Evolutionary conservation across 345 rosid genomes (phyloP).

Genomic region (Eutrema yunnanense): DNA sequence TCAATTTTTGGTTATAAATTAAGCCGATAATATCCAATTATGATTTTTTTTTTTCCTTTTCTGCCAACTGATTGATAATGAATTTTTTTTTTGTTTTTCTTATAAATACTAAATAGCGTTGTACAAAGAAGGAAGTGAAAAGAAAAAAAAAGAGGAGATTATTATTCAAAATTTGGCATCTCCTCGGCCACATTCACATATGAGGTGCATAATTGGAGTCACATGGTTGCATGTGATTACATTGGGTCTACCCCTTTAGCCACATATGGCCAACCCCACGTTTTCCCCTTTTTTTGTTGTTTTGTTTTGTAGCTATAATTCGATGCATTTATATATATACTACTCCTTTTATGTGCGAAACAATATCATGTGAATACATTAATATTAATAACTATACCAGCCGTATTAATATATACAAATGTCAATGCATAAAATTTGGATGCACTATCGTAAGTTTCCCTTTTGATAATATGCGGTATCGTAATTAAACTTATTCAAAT

Average conservation of each 20-base stretch:
- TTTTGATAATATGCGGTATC: too few species aligned
- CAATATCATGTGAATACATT: slow-evolving; percentile 1
- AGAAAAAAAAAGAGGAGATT: not conserved
- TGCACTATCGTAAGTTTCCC: not conserved
- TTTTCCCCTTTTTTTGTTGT: slow-evolving; percentile 5
- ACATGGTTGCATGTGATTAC: slow-evolving; percentile 34
- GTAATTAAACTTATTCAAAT: too few species aligned
- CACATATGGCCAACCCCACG: slow-evolving; percentile 34
- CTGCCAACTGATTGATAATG: not conserved
- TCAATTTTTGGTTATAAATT: not conserved
- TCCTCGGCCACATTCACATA: slow-evolving; percentile 24
- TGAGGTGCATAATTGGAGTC: slow-evolving; percentile 34
- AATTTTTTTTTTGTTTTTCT: not conserved
- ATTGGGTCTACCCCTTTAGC: slow-evolving; percentile 30
- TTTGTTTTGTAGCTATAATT: slow-evolving; percentile 27
- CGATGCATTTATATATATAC: slow-evolving; percentile 9
- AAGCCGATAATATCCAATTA: too few species aligned
- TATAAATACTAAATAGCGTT: not conserved
- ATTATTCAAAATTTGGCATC: slow-evolving; percentile 13
- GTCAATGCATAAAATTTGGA: not conserved
- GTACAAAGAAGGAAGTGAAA: not conserved
- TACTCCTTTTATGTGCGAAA: not conserved
- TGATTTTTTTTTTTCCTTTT: not conserved
- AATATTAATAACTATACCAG: not conserved
- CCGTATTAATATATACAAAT: not conserved